Evolutionary conservation across 352 stramenopile species (phyloP).

Genomic region (Globisporangium okanoganense): DNA sequence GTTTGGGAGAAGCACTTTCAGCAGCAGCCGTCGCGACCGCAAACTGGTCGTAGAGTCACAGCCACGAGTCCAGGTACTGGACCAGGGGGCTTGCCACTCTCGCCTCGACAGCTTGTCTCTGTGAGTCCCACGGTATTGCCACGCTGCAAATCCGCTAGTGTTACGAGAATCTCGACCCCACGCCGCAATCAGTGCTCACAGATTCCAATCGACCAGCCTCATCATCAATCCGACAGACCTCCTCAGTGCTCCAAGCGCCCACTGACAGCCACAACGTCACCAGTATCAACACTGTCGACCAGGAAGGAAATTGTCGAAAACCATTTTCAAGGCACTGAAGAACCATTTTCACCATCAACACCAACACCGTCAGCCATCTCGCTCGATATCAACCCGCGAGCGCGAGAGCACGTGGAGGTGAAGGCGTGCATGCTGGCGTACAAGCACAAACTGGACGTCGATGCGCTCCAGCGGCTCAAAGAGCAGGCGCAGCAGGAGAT

Average conservation of each 20-base stretch:
- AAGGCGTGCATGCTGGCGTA: constrained; percentile 67
- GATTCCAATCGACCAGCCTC: neutral
- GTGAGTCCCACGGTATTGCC: neutral
- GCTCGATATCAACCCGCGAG: constrained; percentile 22
- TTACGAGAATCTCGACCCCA: neutral
- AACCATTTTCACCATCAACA: neutral
- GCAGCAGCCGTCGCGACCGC: constrained; percentile 17
- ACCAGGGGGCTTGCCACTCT: neutral
- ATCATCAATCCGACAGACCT: neutral
- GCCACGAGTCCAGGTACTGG: neutral
- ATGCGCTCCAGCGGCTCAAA: constrained; percentile 43
- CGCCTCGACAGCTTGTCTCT: constrained; percentile 4
- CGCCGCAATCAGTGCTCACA: neutral
- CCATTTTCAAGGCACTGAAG: neutral
- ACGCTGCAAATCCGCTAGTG: constrained; percentile 26
- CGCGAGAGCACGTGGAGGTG: constrained; percentile 61
- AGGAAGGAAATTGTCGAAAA: neutral
- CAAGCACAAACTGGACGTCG: constrained; percentile 58
- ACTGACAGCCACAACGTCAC: neutral
- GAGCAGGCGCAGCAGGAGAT: constrained; percentile 34
- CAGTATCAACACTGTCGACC: neutral
- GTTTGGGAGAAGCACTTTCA: constrained; percentile 34
- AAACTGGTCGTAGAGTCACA: constrained; percentile 3
- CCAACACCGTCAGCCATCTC: neutral
- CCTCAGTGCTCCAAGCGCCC: constrained; percentile 6